phyloP scores from a whole-genome alignment of 1,284 basidiomycete species.

The Cryptococcus wingfieldii region DNA sequence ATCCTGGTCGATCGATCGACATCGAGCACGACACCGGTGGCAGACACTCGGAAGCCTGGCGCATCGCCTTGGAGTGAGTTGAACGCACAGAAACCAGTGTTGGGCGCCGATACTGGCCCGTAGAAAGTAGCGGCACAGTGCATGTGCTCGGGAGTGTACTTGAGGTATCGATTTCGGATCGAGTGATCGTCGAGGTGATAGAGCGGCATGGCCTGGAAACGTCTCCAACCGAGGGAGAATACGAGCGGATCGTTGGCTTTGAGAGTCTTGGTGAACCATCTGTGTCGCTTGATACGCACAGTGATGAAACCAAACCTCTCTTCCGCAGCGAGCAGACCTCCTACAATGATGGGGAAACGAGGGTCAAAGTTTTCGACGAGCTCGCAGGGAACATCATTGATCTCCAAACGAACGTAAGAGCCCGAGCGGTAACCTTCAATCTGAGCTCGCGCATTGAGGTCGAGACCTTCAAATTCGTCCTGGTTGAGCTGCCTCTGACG shows the following conservation, averaged over 20 bases:
- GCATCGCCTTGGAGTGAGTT: constrained; percentile 69
- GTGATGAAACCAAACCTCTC: constrained; percentile 91
- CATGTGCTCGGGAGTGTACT: constrained; percentile 99
- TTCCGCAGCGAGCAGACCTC: constrained; percentile 86
- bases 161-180: constrained; percentile 97
- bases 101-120: constrained; percentile 83
- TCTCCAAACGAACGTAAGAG: constrained; percentile 89
- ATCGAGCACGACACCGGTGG: constrained; percentile 92
- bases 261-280: constrained; percentile 87
- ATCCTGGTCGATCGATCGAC: constrained; percentile 88
- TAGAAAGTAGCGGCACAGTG: constrained; percentile 98
- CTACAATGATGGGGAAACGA: constrained; percentile 82
- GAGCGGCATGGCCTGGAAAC: constrained; percentile 91
- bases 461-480: constrained; percentile 78
- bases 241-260: constrained; percentile 98
- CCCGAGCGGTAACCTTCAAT: constrained; percentile 91
- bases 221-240: constrained; percentile 90
- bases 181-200: constrained; percentile 97
- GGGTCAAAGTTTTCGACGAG: constrained; percentile 93
- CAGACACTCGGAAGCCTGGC: constrained; percentile 80
- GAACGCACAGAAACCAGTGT: constrained; percentile 97
- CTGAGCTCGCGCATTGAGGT: constrained; percentile 70
- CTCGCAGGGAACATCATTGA: constrained; percentile 79
- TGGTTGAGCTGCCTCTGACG: constrained; percentile 79
- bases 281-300: constrained; percentile 91